A percentile compares a stretch with the other conserved stretches of the same genome.
Conservation (phyloP, 1,284 basidiomycete genomes). For the Cryptococcus deneoformans region DNA sequence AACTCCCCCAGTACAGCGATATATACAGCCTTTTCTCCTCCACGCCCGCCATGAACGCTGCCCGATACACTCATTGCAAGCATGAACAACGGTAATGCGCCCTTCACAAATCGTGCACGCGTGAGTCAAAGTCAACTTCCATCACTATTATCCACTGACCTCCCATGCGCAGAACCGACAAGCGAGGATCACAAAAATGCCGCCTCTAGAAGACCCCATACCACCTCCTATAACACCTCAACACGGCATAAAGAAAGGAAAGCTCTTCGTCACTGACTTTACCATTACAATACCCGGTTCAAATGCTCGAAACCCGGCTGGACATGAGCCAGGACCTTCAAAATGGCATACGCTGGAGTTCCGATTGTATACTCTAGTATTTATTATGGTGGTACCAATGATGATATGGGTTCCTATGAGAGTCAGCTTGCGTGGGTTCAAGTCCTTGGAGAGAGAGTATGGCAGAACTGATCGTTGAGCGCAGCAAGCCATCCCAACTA, state of each 20-base stretch:
- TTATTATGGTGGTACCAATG: slow-evolving; percentile 63
- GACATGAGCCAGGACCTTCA: slow-evolving; percentile 19
- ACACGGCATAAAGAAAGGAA: not conserved
- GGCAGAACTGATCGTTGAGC: not conserved
- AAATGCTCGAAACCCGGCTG: not conserved
- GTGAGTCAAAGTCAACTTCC: not conserved
- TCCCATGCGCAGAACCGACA: not conserved
- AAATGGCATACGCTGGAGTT: slow-evolving; percentile 85
- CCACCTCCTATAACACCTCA: not conserved
- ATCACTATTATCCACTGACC: not conserved
- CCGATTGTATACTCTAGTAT: slow-evolving; percentile 67
- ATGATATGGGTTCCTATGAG: slow-evolving; percentile 77
- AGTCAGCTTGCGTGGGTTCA: slow-evolving; percentile 67
- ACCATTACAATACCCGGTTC: slow-evolving; percentile 32
- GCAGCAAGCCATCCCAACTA: slow-evolving; percentile 75
- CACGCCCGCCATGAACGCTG: not conserved
- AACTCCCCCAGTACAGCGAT: too few relatives aligned
- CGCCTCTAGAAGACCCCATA: not conserved
- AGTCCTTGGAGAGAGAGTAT: not conserved
- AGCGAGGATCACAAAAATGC: not conserved
- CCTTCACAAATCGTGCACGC: not conserved
- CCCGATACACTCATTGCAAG: not conserved
- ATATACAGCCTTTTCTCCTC: too few relatives aligned
- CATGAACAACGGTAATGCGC: not conserved
- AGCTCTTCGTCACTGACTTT: slow-evolving; percentile 30